These are phyloP conservation scores for Apiospora rasikravindrae DNA, from an alignment of 2,329 filamentous ascomycete genomes.

Conservation along the genomic window DNA sequence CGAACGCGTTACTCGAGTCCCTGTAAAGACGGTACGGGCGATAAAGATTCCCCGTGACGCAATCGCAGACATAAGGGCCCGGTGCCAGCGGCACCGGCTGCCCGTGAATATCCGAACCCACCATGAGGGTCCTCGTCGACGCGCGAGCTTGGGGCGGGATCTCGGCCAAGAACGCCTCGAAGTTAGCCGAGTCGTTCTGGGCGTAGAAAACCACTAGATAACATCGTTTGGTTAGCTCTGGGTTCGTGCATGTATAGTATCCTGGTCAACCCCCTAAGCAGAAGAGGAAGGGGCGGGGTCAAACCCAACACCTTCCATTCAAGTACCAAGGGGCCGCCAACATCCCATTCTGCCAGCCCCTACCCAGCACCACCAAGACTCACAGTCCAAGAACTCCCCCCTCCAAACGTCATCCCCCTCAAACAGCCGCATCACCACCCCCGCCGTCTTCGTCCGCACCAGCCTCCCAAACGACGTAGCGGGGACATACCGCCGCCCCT, in stretches of 20 bases:
- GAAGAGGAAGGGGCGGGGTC: not conserved
- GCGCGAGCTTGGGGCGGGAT: not conserved
- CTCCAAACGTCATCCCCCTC: not conserved
- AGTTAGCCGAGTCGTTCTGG: not conserved
- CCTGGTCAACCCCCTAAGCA: not conserved
- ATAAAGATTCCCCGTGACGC: slow-evolving; percentile 21
- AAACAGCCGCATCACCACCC: not conserved
- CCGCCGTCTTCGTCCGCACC: not conserved
- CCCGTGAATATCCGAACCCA: not conserved
- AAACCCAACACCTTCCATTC: too few species aligned
- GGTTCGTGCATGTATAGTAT: not conserved
- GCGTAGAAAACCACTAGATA: not conserved
- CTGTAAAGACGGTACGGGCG: slow-evolving; percentile 23
- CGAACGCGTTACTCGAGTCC: slow-evolving; percentile 29
- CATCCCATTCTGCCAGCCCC: not conserved
- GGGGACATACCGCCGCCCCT: not conserved
- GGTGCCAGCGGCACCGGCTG: not conserved
- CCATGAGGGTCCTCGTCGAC: not conserved
- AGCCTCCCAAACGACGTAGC: not conserved
- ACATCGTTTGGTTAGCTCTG: not conserved
- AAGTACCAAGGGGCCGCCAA: not conserved
- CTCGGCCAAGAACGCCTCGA: not conserved
- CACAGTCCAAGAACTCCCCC: not conserved
- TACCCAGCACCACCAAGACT: not conserved
- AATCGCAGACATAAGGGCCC: slow-evolving; percentile 25